phyloP scores from a whole-genome alignment of 768 basidiomycete genomes.

The Hygrocybe punicea region DNA sequence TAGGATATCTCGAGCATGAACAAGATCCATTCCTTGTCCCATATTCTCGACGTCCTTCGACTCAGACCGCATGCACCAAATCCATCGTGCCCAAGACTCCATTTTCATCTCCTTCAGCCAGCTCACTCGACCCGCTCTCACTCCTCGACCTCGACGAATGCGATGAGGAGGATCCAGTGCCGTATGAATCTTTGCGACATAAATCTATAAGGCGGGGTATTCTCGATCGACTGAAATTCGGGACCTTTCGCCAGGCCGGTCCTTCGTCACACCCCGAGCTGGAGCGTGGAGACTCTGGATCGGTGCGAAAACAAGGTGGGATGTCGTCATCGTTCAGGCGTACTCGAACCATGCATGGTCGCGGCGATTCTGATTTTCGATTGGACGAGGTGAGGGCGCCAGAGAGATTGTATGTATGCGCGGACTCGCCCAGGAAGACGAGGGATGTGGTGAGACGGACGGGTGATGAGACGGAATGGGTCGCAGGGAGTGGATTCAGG shows the following conservation, averaged over 20 bases:
- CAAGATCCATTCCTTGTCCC: slow-evolving; percentile 28
- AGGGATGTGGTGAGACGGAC: background rate
- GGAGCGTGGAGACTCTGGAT: slow-evolving; percentile 10
- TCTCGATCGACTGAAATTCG: slow-evolving; percentile 41
- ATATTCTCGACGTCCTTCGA: background rate
- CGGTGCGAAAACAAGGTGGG: background rate
- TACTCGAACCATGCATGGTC: slow-evolving; percentile 18
- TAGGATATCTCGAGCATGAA: slow-evolving; percentile 10
- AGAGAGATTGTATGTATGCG: background rate
- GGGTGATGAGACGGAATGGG: slow-evolving; percentile 26
- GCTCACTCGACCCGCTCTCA: slow-evolving; percentile 22
- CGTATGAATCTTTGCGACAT: slow-evolving; percentile 47
- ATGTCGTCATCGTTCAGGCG: slow-evolving; percentile 8
- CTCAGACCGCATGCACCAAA: background rate
- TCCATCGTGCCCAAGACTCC: background rate
- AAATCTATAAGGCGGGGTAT: slow-evolving; percentile 53
- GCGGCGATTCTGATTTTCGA: slow-evolving; percentile 28
- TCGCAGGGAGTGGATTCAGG: slow-evolving; percentile 40
- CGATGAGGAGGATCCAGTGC: slow-evolving; percentile 21
- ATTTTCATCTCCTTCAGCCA: background rate
- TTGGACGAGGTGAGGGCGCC: slow-evolving; percentile 11
- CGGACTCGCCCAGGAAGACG: background rate
- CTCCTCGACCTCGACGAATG: slow-evolving; percentile 18
- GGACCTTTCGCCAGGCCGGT: slow-evolving; percentile 28
- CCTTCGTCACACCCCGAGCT: slow-evolving; percentile 16